phyloP scores from a whole-genome alignment of 2,329 filamentous ascomycete genomes.

The Apiospora sp. region DNA sequence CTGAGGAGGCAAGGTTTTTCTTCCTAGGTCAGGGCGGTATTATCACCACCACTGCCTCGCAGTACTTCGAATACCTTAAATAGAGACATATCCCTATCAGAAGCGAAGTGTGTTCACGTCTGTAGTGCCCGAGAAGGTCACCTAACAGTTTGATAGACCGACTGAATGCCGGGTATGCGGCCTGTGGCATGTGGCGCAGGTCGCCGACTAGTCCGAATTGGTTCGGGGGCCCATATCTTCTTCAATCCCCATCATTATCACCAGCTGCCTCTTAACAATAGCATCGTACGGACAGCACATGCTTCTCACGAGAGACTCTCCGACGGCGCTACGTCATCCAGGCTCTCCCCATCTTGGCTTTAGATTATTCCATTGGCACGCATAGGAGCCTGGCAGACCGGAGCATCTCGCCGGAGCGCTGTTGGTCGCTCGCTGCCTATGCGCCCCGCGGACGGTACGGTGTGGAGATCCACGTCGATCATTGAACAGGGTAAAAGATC shows the following conservation, averaged over 20 bases:
- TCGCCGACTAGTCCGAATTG: background rate
- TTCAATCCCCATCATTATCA: background rate
- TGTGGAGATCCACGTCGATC: constrained; percentile 9
- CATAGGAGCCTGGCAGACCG: background rate
- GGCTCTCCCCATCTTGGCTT: background rate
- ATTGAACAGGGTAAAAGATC: background rate
- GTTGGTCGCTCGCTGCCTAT: background rate
- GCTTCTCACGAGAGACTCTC: background rate
- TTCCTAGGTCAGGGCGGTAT: no score
- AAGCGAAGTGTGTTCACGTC: no score
- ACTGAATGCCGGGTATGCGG: background rate
- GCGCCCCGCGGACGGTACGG: background rate
- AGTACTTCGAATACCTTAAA: no score
- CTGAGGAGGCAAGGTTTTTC: no score
- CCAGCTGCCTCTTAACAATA: background rate
- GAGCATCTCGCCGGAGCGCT: no score
- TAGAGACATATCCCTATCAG: no score
- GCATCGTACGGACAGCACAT: background rate
- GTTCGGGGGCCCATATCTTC: background rate
- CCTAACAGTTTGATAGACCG: background rate
- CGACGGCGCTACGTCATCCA: background rate
- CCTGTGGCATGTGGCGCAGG: background rate
- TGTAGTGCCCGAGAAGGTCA: no score
- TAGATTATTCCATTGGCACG: background rate
- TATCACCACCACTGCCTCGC: no score